These are phyloP conservation scores for Solanum arcanum DNA, from an alignment of 257 asterid genomes.

Conservation along the genomic window DNA sequence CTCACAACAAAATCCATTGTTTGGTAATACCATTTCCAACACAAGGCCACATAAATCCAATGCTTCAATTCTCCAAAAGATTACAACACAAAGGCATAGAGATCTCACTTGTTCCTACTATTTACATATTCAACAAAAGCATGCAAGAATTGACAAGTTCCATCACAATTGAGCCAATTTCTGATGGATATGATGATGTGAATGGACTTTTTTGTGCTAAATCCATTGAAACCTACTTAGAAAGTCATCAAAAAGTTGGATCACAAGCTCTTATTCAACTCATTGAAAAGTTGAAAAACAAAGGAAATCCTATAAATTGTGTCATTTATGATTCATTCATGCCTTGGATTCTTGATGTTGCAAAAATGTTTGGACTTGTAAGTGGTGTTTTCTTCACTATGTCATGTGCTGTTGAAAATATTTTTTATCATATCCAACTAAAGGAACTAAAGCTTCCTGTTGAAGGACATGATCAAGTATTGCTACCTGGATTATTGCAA, in stretches of 20 bases:
- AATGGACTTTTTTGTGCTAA: neutral
- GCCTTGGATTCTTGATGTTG: constrained; percentile 35
- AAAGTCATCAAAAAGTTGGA: constrained; percentile 1
- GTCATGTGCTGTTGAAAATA: constrained; percentile 4
- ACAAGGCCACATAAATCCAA: constrained; percentile 45
- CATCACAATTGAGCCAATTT: constrained; percentile 16
- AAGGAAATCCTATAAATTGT: constrained; percentile 18
- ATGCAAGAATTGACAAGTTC: neutral
- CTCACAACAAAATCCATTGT: constrained; percentile 5
- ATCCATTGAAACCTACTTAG: neutral
- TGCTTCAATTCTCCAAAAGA: constrained; percentile 39
- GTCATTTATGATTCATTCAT: constrained; percentile 24
- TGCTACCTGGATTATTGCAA: constrained; percentile 24
- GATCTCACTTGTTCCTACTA: constrained; percentile 17
- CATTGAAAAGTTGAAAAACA: constrained; percentile 10
- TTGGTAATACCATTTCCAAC: constrained; percentile 21
- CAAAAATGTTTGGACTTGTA: constrained; percentile 9
- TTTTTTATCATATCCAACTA: neutral
- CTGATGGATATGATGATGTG: constrained; percentile 30
- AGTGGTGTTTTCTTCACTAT: constrained; percentile 21
- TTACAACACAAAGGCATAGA: constrained; percentile 5
- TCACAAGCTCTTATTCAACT: constrained; percentile 14
- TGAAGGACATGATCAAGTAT: neutral
- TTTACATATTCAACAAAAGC: constrained; percentile 12
- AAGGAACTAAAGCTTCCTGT: neutral